Conservation (phyloP, 768 basidiomycete genomes). For the Termitomyces sp. region DNA sequence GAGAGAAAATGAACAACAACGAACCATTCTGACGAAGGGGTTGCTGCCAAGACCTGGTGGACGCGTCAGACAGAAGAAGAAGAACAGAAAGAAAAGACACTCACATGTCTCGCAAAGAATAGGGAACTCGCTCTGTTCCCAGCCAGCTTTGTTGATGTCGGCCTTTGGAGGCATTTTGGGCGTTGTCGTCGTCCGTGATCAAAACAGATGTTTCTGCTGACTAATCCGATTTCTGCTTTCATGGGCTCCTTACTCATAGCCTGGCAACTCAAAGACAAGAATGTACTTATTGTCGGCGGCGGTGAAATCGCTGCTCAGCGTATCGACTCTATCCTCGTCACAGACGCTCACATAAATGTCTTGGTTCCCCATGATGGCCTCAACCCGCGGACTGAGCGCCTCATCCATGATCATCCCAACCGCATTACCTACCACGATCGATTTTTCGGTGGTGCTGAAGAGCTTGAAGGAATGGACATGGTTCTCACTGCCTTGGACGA, state of each 20-base stretch:
- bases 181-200: constrained; percentile 10
- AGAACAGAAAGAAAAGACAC: constrained; percentile 22
- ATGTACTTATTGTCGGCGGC: constrained; percentile 90
- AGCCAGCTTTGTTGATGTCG: constrained; percentile 94
- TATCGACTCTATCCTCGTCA: constrained; percentile 77
- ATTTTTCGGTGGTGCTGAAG: constrained; percentile 57
- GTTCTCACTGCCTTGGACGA: constrained; percentile 94
- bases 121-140: constrained; percentile 92
- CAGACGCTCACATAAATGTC: constrained; percentile 77
- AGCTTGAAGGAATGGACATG: constrained; percentile 74
- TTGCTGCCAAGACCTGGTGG: constrained; percentile 76
- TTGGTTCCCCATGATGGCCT: constrained; percentile 70
- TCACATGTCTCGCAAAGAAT: constrained; percentile 91
- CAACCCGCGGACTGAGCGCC: constrained; percentile 50
- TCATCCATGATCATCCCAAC: constrained; percentile 45
- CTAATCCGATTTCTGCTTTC: constrained; percentile 4
- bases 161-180: constrained; percentile 69
- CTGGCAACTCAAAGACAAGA: constrained; percentile 85
- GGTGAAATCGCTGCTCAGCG: constrained; percentile 90
- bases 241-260: constrained; percentile 81
- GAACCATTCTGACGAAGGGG: constrained; percentile 93
- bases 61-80: constrained; percentile 1
- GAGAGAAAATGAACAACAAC: constrained; percentile 16
- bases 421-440: constrained; percentile 73
- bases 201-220: constrained; percentile 5